These are phyloP conservation scores for Musa balbisiana DNA, from an alignment of 202 grass and related monocot species.

Conservation along the genomic window DNA sequence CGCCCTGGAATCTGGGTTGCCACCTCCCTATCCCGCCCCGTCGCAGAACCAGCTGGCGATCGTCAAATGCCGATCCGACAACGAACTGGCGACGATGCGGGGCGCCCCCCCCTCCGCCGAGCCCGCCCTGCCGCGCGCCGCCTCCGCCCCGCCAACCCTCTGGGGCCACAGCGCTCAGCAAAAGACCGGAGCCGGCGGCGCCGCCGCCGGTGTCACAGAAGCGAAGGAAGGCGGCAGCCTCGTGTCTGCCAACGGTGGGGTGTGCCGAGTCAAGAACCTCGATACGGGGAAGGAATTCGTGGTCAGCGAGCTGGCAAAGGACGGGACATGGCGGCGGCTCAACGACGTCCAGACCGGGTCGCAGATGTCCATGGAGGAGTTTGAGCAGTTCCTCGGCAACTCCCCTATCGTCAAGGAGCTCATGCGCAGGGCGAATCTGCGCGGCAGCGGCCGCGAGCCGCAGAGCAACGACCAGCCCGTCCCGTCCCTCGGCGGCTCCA, in stretches of 20 bases:
- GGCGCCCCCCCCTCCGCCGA: not conserved
- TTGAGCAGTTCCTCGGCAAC: conserved; percentile 42
- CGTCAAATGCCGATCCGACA: conserved; percentile 4
- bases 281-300: conserved; percentile 38
- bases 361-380: conserved; percentile 38
- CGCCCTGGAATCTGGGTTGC: not conserved
- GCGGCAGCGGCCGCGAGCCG: not conserved
- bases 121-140: not conserved
- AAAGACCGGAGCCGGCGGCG: not conserved
- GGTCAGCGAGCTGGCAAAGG: conserved; percentile 39
- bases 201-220: not conserved
- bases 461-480: not conserved
- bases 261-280: conserved; percentile 36
- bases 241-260: not conserved
- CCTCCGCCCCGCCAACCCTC: conserved; percentile 3
- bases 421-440: conserved; percentile 46
- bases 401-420: conserved; percentile 56
- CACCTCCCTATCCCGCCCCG: conserved; percentile 5
- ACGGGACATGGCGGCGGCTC: conserved; percentile 29
- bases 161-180: not conserved
- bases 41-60: not conserved
- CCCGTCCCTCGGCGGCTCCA: conserved; percentile 18
- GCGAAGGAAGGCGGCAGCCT: not conserved
- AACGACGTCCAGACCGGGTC: conserved; percentile 16
- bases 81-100: not conserved